phyloP scores from a whole-genome alignment of 805 yeast genomes.

The Candida glaebosa region DNA sequence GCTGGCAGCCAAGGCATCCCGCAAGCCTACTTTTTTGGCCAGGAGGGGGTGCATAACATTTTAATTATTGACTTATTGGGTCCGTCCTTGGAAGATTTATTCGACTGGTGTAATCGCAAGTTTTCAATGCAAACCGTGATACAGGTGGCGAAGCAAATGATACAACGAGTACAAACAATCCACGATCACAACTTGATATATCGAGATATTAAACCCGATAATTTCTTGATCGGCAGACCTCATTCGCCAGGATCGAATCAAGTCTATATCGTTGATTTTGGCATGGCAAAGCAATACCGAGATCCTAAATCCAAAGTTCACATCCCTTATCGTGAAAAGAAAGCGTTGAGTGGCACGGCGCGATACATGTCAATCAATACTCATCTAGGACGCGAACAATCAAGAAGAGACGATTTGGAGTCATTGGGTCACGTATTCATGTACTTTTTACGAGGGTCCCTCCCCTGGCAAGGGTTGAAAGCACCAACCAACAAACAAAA shows the following conservation, averaged over 20 bases:
- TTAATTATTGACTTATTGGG: constrained; percentile 92
- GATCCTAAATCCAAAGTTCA: constrained; percentile 95
- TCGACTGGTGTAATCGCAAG: constrained; percentile 97
- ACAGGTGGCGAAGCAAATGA: constrained; percentile 94
- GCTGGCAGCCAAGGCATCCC: constrained; percentile 86
- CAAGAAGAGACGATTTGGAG: constrained; percentile 94
- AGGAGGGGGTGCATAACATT: constrained; percentile 95
- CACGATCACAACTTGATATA: constrained; percentile 90
- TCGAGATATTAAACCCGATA: constrained; percentile 97
- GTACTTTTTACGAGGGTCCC: constrained; percentile 87
- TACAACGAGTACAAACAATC: constrained; percentile 76
- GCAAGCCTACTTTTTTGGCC: constrained; percentile 96
- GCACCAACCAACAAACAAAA: constrained; percentile 98
- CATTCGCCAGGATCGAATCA: constrained; percentile 78
- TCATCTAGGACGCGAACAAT: constrained; percentile 95
- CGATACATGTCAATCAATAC: constrained; percentile 97
- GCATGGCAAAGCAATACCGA: constrained; percentile 97
- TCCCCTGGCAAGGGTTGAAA: constrained; percentile 99
- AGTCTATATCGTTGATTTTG: constrained; percentile 91
- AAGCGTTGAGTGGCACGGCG: constrained; percentile 96
- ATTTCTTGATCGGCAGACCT: constrained; percentile 89
- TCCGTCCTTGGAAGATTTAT: constrained; percentile 91
- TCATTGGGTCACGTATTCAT: constrained; percentile 95
- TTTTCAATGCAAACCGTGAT: constrained; percentile 86
- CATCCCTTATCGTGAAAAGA: constrained; percentile 94